Conservation (phyloP, 768 basidiomycete species). For the Trametes maxima region DNA sequence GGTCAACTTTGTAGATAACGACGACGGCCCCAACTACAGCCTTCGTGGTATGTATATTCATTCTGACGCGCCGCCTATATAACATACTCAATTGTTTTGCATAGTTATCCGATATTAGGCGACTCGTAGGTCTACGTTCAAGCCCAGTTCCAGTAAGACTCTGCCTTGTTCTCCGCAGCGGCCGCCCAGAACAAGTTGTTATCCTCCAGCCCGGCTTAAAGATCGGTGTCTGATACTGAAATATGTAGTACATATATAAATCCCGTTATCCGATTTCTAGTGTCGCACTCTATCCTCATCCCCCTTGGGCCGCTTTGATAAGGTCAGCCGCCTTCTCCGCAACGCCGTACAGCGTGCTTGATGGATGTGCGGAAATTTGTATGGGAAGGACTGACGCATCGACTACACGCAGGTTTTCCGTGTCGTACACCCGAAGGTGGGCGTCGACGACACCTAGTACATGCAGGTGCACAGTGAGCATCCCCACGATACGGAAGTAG, state of each 20-base stretch:
- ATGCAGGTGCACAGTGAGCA: too few relatives aligned
- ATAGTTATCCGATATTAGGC: neutral
- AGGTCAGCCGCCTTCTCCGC: slow-evolving; percentile 38
- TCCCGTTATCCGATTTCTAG: too few relatives aligned
- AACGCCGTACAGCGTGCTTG: slow-evolving; percentile 40
- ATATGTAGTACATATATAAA: too few relatives aligned
- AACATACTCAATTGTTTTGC: neutral
- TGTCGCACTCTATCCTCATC: too few relatives aligned
- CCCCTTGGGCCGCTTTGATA: slow-evolving; percentile 28
- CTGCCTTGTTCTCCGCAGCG: neutral
- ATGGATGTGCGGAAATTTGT: slow-evolving; percentile 48
- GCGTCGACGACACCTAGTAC: slow-evolving; percentile 52
- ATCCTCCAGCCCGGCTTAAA: too few relatives aligned
- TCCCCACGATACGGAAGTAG: slow-evolving; percentile 36
- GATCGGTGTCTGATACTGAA: too few relatives aligned
- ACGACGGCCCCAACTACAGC: slow-evolving; percentile 13
- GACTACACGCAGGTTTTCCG: slow-evolving; percentile 54
- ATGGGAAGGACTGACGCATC: slow-evolving; percentile 59
- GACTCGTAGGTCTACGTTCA: neutral
- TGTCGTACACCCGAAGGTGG: slow-evolving; percentile 53
- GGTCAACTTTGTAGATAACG: slow-evolving; percentile 17
- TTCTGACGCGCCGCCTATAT: neutral
- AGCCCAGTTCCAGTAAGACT: neutral
- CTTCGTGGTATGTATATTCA: slow-evolving; percentile 2
- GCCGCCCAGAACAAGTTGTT: neutral